Conservation (phyloP, 345 rosid species). For the Rhodamnia argentea region DNA sequence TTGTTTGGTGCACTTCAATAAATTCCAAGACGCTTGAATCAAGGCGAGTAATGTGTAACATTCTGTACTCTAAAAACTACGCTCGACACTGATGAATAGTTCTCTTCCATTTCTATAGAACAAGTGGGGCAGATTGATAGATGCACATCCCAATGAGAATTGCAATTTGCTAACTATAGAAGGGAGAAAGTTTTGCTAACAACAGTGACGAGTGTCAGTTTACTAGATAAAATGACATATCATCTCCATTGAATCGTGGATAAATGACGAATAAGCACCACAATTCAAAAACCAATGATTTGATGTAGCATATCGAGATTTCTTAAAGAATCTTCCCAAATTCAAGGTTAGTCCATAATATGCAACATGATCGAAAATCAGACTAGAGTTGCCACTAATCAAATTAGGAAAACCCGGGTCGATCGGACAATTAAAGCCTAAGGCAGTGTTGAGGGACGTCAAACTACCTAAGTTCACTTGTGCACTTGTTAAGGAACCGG, state of each 20-base stretch:
- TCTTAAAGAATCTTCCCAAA: no score
- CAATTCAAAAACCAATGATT: not conserved
- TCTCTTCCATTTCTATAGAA: not conserved
- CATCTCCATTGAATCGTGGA: not conserved
- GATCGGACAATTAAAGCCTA: no score
- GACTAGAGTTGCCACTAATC: no score
- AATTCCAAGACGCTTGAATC: not conserved
- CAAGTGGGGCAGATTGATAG: not conserved
- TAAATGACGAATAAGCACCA: not conserved
- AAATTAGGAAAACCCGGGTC: no score
- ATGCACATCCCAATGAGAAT: not conserved
- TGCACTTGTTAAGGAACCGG: no score
- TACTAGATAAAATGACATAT: not conserved
- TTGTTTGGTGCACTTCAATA: not conserved
- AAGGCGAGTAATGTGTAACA: not conserved
- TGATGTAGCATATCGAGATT: not conserved
- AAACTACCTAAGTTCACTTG: no score
- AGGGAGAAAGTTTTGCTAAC: not conserved
- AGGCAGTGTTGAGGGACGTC: no score
- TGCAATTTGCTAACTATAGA: not conserved
- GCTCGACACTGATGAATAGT: not conserved
- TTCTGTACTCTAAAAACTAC: not conserved
- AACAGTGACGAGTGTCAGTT: not conserved
- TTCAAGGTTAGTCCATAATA: no score
- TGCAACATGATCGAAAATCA: no score